Percentiles rank a stretch among this genome's conserved stretches.
Conservation (phyloP, 371 early-diverging fungal genomes). For the Rhizopus delemar region DNA sequence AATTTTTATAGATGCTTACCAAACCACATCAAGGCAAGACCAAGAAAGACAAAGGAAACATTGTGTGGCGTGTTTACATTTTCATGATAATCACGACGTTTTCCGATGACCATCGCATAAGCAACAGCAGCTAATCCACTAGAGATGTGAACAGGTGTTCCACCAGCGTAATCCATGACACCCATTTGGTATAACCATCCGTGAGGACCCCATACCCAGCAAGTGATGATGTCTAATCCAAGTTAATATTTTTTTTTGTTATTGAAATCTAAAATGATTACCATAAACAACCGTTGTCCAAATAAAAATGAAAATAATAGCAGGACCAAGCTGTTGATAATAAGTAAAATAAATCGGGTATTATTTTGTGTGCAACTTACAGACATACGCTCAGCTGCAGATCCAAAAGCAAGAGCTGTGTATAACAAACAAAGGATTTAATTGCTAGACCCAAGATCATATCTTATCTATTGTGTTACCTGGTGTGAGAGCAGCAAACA, state of each 20-base stretch:
- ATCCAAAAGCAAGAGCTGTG: slow-evolving; percentile 78
- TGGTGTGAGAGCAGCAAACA: slow-evolving; percentile 75
- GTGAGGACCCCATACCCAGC: slow-evolving; percentile 80
- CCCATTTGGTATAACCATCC: slow-evolving; percentile 77
- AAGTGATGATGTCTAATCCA: slow-evolving; percentile 59
- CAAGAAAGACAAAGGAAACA: slow-evolving; percentile 79
- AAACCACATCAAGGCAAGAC: slow-evolving; percentile 80
- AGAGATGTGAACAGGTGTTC: slow-evolving; percentile 84
- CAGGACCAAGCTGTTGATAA: slow-evolving; percentile 59
- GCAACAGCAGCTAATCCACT: slow-evolving; percentile 84
- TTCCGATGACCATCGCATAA: slow-evolving; percentile 77
- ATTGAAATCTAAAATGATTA: too few species aligned
- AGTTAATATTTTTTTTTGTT: too few species aligned
- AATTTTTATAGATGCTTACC: slow-evolving; percentile 51
- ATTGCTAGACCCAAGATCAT: background rate
- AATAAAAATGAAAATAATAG: slow-evolving; percentile 76
- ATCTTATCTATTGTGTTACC: slow-evolving; percentile 15
- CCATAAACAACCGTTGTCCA: slow-evolving; percentile 85
- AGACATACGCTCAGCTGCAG: slow-evolving; percentile 82
- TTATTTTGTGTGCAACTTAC: slow-evolving; percentile 19
- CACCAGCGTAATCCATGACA: slow-evolving; percentile 81
- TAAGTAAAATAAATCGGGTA: background rate
- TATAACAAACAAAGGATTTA: slow-evolving; percentile 22
- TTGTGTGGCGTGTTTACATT: slow-evolving; percentile 75
- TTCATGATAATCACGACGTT: slow-evolving; percentile 66